phyloP scores from a whole-genome alignment of 2,329 filamentous ascomycete genomes.

The Trichoderma afroharzianum region DNA sequence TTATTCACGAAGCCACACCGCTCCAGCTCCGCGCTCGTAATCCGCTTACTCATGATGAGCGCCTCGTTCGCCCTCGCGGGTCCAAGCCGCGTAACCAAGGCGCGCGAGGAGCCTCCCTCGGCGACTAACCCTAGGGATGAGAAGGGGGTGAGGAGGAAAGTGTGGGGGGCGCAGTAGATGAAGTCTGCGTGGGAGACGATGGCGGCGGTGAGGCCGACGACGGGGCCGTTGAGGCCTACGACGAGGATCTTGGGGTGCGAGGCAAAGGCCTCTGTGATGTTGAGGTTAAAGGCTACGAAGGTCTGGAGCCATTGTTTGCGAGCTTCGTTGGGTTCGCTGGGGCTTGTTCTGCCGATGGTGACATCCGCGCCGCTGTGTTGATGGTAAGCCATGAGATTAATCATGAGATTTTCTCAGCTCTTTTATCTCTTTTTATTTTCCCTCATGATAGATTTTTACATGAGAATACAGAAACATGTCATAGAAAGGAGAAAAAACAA shows the following conservation, averaged over 20 bases:
- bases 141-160: constrained; percentile 90
- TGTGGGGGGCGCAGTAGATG: constrained; percentile 76
- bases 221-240: constrained; percentile 86
- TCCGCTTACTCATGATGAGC: constrained; percentile 81
- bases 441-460: neutral
- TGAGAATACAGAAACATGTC: neutral
- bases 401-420: neutral
- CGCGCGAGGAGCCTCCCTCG: constrained; percentile 77
- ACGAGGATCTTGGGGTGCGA: constrained; percentile 92
- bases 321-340: constrained; percentile 35
- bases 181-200: constrained; percentile 84
- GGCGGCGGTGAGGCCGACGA: constrained; percentile 82
- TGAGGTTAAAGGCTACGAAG: constrained; percentile 84
- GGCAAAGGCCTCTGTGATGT: constrained; percentile 87
- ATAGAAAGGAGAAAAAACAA: neutral
- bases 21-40: constrained; percentile 69
- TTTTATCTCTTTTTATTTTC: neutral
- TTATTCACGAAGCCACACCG: constrained; percentile 80
- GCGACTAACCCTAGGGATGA: constrained; percentile 83
- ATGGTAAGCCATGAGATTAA: neutral
- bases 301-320: constrained; percentile 58
- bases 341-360: constrained; percentile 46
- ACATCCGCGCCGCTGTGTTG: constrained; percentile 72
- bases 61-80: constrained; percentile 85
- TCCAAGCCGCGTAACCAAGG: constrained; percentile 76